Conservation (phyloP, 2,329 filamentous ascomycete genomes). For the Colletotrichum sp. region DNA sequence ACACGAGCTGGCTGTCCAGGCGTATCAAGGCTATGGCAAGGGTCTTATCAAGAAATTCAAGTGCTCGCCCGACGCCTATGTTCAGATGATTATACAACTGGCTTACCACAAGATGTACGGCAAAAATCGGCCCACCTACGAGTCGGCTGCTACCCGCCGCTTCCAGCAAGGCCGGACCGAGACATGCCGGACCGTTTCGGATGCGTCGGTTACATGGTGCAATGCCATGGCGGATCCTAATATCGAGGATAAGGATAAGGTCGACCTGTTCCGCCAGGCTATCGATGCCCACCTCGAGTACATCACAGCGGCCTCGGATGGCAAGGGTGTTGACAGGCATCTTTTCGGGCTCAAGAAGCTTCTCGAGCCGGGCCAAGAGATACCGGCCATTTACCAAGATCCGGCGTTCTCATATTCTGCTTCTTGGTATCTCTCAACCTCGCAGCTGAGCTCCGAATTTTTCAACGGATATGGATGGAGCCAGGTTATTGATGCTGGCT, state of each 20-base stretch:
- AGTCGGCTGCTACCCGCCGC: conserved; percentile 91
- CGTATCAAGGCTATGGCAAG: conserved; percentile 98
- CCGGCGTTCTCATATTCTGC: conserved; percentile 83
- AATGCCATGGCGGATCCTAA: conserved; percentile 78
- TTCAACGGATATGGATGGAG: conserved; percentile 99
- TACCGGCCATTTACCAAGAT: conserved; percentile 86
- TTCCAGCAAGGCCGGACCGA: conserved; percentile 98
- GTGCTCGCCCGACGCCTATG: conserved; percentile 95
- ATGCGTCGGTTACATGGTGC: conserved; percentile 92
- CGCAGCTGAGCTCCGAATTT: conserved; percentile 92
- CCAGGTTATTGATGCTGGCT: conserved; percentile 94
- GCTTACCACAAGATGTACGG: conserved; percentile 99
- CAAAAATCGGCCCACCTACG: conserved; percentile 96
- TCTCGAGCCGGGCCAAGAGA: conserved; percentile 77
- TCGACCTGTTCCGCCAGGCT: conserved; percentile 81
- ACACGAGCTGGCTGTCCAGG: conserved; percentile 92
- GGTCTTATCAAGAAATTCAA: conserved; percentile 99
- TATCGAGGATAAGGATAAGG: conserved; percentile 66
- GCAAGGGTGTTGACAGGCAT: conserved; percentile 93
- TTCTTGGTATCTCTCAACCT: conserved; percentile 89
- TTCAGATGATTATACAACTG: conserved; percentile 98
- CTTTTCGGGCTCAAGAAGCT: conserved; percentile 97
- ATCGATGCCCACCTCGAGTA: conserved; percentile 86
- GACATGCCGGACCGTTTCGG: conserved; percentile 90
- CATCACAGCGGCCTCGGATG: conserved; percentile 86